Conservation (phyloP, 352 stramenopile genomes). For the Globisporangium okanoganense region DNA sequence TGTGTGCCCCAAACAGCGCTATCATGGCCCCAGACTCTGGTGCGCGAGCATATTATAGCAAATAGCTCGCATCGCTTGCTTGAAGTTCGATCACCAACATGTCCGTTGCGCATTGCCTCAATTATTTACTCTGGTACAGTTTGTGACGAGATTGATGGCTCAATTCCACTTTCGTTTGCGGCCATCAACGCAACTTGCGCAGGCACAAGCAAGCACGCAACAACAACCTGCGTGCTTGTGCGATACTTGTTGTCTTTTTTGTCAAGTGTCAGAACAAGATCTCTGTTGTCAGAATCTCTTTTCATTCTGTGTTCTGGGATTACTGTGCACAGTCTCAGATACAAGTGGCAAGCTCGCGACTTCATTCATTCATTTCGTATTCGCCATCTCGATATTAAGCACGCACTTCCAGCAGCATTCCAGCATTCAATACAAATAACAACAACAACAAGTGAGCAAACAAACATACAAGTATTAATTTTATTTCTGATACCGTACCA, state of each 20-base stretch:
- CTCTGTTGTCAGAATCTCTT: no score
- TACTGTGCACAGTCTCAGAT: background rate
- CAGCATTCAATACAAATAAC: no score
- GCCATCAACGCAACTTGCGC: background rate
- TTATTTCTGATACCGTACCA: background rate
- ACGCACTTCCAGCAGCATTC: no score
- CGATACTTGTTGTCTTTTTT: background rate
- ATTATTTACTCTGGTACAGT: no score
- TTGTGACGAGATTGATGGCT: background rate
- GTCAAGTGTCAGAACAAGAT: background rate
- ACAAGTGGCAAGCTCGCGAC: background rate
- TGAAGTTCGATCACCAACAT: background rate
- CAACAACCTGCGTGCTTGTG: background rate
- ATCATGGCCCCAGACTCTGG: no score
- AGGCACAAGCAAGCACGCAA: background rate
- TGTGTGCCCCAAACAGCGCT: background rate
- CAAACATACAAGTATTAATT: no score
- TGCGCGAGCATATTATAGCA: no score
- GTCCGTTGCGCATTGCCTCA: background rate
- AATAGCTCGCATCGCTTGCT: no score
- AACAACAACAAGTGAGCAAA: no score
- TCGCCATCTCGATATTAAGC: background rate
- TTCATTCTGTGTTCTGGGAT: no score
- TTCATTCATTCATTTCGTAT: background rate
- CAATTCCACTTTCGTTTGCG: background rate